Percentiles rank a stretch among this genome's conserved stretches.
These are phyloP conservation scores for Penicillium aurantiogriseum DNA, from an alignment of 2,329 filamentous ascomycete species.

Conservation along the genomic window DNA sequence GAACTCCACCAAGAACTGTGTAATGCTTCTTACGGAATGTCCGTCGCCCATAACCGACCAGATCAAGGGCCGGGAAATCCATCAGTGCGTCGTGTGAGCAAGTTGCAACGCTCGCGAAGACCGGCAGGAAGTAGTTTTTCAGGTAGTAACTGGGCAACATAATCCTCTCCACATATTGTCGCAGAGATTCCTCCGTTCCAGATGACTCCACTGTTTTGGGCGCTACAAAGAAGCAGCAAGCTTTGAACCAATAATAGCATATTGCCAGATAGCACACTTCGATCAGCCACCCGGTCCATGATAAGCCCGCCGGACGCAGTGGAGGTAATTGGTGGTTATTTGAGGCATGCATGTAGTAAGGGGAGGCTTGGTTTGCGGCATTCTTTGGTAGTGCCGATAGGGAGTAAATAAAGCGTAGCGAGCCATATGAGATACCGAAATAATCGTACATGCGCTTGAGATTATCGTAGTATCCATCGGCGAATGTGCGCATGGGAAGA, in stretches of 20 bases:
- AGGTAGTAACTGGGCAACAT: conserved; percentile 50
- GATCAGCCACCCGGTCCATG: conserved; percentile 41
- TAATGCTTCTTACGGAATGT: conserved; percentile 53
- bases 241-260: conserved; percentile 55
- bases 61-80: conserved; percentile 54
- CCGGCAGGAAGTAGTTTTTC: conserved; percentile 53
- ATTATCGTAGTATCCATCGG: conserved; percentile 55
- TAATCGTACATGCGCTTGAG: conserved; percentile 57
- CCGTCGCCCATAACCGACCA: conserved; percentile 52
- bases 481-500: conserved; percentile 54
- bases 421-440: conserved; percentile 51
- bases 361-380: conserved; percentile 3
- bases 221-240: conserved; percentile 51
- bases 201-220: conserved; percentile 29
- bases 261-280: conserved; percentile 48
- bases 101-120: conserved; percentile 56
- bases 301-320: conserved; percentile 31
- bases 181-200: conserved; percentile 45
- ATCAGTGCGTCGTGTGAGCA: conserved; percentile 54
- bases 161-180: conserved; percentile 53
- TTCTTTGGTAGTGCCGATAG: conserved; percentile 43
- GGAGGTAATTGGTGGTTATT: conserved; percentile 53
- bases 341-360: conserved; percentile 56
- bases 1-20: conserved; percentile 52
- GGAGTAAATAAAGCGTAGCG: conserved; percentile 54